A percentile compares a stretch with the other conserved stretches of the same genome.
These are phyloP conservation scores for Syzygium oleosum DNA, from an alignment of 345 rosid genomes.

Conservation along the genomic window DNA sequence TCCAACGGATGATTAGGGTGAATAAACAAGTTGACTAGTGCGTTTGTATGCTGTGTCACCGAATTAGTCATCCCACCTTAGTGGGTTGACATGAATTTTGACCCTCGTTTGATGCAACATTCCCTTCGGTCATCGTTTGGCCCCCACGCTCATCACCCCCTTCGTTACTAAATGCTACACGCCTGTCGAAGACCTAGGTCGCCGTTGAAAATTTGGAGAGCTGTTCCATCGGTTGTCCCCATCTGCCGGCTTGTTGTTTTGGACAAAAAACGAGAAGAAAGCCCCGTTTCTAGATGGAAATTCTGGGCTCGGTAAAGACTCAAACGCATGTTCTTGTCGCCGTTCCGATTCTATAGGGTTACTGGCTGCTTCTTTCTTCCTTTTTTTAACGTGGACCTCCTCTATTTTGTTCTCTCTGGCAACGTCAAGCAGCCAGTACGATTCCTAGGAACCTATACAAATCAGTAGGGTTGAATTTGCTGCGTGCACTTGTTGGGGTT, in stretches of 20 bases:
- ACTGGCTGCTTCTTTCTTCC: background rate
- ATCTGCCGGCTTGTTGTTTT: background rate
- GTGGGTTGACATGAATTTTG: conserved; percentile 46
- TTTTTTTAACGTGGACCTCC: background rate
- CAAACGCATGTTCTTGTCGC: background rate
- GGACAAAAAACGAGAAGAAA: background rate
- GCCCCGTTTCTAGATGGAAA: background rate
- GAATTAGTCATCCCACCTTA: conserved; percentile 10
- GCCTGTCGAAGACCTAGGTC: background rate
- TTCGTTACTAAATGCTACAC: background rate
- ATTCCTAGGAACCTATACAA: background rate
- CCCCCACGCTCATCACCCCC: conserved; percentile 6
- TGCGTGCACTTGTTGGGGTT: background rate
- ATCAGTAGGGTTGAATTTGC: background rate
- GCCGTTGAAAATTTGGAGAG: background rate
- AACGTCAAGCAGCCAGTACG: background rate
- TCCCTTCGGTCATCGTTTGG: conserved; percentile 17
- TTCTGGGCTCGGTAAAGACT: background rate
- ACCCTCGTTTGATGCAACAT: conserved; percentile 35
- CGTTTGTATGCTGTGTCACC: conserved; percentile 20
- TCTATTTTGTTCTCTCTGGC: background rate
- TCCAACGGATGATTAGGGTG: conserved; percentile 8
- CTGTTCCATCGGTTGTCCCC: background rate
- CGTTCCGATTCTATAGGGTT: background rate
- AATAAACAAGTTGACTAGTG: conserved; percentile 25